Conservation (phyloP, 805 yeast genomes). For the Pichia ethanolica region DNA sequence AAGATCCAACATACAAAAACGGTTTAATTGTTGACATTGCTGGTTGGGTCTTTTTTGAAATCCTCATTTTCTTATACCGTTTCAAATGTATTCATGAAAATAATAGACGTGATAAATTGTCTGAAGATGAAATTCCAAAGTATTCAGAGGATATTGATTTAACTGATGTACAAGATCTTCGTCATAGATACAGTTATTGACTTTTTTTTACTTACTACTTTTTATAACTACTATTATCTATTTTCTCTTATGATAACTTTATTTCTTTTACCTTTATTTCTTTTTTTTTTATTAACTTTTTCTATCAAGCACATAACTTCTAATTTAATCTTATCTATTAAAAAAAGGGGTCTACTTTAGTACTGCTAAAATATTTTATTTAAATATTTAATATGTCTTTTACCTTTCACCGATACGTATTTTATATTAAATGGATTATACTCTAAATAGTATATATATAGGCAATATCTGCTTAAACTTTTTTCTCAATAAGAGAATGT, state of each 20-base stretch:
- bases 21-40: constrained; percentile 47
- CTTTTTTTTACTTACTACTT: too few relatives aligned
- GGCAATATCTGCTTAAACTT: not conserved
- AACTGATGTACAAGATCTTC: constrained; percentile 22
- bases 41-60: constrained; percentile 27
- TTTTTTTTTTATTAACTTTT: too few relatives aligned
- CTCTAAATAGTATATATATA: not conserved
- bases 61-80: constrained; percentile 20
- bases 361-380: too few relatives aligned
- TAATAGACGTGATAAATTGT: constrained; percentile 17
- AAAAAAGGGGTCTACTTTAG: too few relatives aligned
- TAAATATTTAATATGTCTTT: too few relatives aligned
- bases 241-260: too few relatives aligned
- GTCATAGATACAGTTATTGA: constrained; percentile 21
- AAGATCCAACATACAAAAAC: constrained; percentile 51
- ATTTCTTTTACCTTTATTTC: too few relatives aligned
- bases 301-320: too few relatives aligned
- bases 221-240: too few relatives aligned
- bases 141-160: constrained; percentile 19
- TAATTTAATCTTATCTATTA: too few relatives aligned
- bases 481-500: constrained; percentile 29
- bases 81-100: constrained; percentile 21
- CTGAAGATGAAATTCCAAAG: constrained; percentile 9
- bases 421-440: too few relatives aligned
- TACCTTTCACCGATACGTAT: too few relatives aligned